These are phyloP conservation scores for Russula virescens DNA, from an alignment of 768 basidiomycete genomes.

Conservation along the genomic window DNA sequence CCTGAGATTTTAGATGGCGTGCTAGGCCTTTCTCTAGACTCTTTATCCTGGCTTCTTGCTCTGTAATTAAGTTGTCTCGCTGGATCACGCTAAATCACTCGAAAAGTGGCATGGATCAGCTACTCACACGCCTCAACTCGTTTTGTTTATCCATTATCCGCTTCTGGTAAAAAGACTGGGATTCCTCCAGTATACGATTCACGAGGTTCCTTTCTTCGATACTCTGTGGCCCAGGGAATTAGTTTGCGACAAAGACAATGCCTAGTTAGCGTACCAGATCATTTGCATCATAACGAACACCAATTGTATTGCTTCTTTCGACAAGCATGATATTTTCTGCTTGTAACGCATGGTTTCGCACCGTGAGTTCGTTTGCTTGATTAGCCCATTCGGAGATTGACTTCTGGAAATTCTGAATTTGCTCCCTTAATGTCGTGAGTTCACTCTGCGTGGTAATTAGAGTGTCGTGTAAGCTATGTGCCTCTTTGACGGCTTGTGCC, in stretches of 20 bases:
- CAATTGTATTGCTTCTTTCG: slow-evolving; percentile 28
- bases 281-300: slow-evolving; percentile 29
- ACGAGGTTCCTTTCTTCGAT: slow-evolving; percentile 33
- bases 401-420: slow-evolving; percentile 23
- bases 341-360: slow-evolving; percentile 25
- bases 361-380: slow-evolving; percentile 26
- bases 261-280: slow-evolving; percentile 27
- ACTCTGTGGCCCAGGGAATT: slow-evolving; percentile 22
- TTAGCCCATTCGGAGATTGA: slow-evolving; percentile 24
- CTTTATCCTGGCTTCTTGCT: slow-evolving; percentile 29
- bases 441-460: slow-evolving; percentile 20
- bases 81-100: slow-evolving; percentile 15
- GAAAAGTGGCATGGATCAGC: background rate
- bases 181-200: slow-evolving; percentile 29
- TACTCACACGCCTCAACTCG: slow-evolving; percentile 32
- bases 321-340: slow-evolving; percentile 24
- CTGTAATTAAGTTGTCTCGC: slow-evolving; percentile 32
- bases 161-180: slow-evolving; percentile 32
- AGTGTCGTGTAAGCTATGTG: slow-evolving; percentile 18
- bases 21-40: slow-evolving; percentile 30
- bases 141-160: slow-evolving; percentile 33
- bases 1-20: slow-evolving; percentile 30
- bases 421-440: slow-evolving; percentile 19
- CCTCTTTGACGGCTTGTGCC: slow-evolving; percentile 18
- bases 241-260: background rate